These are phyloP conservation scores for Aspergillus leporis DNA, from an alignment of 495 filamentous ascomycete species.

Conservation along the genomic window DNA sequence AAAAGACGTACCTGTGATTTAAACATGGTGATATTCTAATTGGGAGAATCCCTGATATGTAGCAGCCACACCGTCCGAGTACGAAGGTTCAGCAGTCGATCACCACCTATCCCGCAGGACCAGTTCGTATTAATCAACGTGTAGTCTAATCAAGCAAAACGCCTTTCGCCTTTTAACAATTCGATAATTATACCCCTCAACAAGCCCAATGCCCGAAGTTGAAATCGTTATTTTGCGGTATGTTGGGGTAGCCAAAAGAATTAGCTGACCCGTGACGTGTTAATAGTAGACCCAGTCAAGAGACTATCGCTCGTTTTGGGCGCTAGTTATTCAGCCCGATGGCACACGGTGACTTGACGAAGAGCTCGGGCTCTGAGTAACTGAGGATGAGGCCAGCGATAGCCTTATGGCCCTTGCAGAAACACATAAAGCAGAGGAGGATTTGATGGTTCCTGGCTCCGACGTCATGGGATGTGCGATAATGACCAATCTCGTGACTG, in stretches of 20 bases:
- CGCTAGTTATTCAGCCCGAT: background rate
- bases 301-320: background rate
- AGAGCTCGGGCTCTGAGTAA: background rate
- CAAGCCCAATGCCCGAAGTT: background rate
- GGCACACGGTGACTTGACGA: background rate
- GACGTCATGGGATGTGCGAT: slow-evolving; percentile 19
- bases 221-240: background rate
- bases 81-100: background rate
- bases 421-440: background rate
- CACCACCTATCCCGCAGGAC: background rate
- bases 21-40: slow-evolving; percentile 34
- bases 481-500: slow-evolving; percentile 24
- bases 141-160: background rate
- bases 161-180: slow-evolving; percentile 3
- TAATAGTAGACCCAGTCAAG: background rate
- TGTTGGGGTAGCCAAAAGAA: background rate
- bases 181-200: background rate
- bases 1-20: slow-evolving; percentile 37
- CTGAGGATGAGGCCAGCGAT: background rate
- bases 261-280: slow-evolving; percentile 1
- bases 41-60: background rate
- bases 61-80: background rate
- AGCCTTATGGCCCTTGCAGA: background rate
- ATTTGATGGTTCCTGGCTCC: slow-evolving; percentile 2
- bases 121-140: background rate